Evolutionary conservation across 2,329 filamentous ascomycete genomes (phyloP), one percentile per base, ranked within the genome.

Genomic region (Ceratocystis colombiana): DNA sequence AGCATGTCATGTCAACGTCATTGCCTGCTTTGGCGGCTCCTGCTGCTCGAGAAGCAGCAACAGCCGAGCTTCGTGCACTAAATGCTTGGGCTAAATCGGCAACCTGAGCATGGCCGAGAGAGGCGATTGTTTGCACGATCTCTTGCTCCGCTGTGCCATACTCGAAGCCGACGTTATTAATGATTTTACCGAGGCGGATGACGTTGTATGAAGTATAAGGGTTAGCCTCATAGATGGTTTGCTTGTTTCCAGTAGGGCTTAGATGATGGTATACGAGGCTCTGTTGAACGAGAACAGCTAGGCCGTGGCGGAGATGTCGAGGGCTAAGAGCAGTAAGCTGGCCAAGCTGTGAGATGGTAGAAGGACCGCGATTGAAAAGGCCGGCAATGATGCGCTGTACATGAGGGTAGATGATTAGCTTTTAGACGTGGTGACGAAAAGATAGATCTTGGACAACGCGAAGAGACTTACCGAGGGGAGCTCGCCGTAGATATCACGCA

Each of bases 401-500:
- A 68, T 69, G 15, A 22, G 41, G 20, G n/a, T n/a, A 48, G 6
- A 45, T n/a, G 12, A 15, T 62, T 33, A 28, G 28, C 8, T 30
- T 22, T 53, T 10, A 48, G 10, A 64, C 50, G 17, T 41, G 37
- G 8, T 25, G 44, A 41, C 37, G 10, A 12, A 45, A 64, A 59
- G 44, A 61, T 37, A 3, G 53, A 15, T 15, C 28, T 30, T 17
- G 5, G 53, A 33, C 28, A 48, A 64, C 17, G 53, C 33, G 64
- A 17, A 41, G 28, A 41, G 41, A 79, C 88, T 73, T 88, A 96
- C 93, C 74, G 90, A 90, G 69, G 91, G 90, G 68, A 97, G 85
- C 78, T 96, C 89, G 73, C 94, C 94, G 76, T 94, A 93, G 68
- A 89, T 82, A 74, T 96, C 91, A 74, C 91, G 86, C 70, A 97